These are phyloP conservation scores for Cydonia oblonga DNA, from an alignment of 331 rosid species.

Conservation along the genomic window DNA sequence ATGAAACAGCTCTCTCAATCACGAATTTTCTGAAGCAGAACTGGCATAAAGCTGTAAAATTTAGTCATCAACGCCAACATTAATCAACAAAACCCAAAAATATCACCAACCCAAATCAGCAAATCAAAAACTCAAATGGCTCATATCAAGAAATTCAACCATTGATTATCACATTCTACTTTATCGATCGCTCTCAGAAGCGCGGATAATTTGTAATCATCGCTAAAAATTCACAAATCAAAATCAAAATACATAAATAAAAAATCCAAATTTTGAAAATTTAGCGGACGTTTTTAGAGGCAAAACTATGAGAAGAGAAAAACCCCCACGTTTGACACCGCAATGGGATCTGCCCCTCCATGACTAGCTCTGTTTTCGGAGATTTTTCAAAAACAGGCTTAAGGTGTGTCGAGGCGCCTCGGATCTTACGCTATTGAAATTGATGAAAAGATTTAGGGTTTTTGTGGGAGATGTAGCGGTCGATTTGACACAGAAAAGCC, in stretches of 20 bases:
- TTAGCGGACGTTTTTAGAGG: conserved; percentile 26
- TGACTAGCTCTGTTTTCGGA: conserved; percentile 21
- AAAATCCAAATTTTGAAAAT: neutral
- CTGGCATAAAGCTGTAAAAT: conserved; percentile 57
- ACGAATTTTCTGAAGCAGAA: conserved; percentile 67
- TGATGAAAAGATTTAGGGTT: neutral
- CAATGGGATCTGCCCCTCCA: conserved; percentile 12
- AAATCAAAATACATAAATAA: neutral
- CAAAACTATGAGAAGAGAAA: neutral
- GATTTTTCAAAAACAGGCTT: conserved; percentile 28
- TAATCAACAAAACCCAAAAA: neutral
- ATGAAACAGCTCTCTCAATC: conserved; percentile 60
- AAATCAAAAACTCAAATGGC: neutral
- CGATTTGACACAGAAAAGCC: conserved; percentile 75
- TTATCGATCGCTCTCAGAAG: conserved; percentile 63
- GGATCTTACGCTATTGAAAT: neutral
- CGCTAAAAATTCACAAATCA: conserved; percentile 12
- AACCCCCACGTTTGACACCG: conserved; percentile 28
- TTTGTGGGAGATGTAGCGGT: conserved; percentile 31
- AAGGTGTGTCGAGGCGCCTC: conserved; percentile 88
- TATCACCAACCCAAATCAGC: neutral
- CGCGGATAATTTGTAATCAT: conserved; percentile 72
- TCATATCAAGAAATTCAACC: conserved; percentile 83
- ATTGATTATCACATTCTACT: conserved; percentile 24
- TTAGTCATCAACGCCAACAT: conserved; percentile 32